These are phyloP conservation scores for Penicillium sp. DNA, from an alignment of 2,329 filamentous ascomycete species.

Conservation along the genomic window DNA sequence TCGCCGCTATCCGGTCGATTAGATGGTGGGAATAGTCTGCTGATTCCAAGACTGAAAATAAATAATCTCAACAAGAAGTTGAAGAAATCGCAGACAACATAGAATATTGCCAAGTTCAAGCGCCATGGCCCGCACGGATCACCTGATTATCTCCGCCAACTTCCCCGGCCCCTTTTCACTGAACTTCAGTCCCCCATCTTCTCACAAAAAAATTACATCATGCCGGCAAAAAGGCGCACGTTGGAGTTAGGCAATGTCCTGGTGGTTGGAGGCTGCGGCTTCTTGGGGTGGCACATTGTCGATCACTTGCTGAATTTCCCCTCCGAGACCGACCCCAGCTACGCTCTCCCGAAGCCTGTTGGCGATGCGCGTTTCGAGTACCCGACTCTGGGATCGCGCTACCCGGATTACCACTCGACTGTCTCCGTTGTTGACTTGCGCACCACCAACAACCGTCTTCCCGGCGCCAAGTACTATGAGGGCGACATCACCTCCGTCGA, in stretches of 20 bases:
- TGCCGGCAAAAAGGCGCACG: conserved; percentile 32
- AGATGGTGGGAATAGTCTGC: rapidly evolving
- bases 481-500: conserved; percentile 71
- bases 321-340: conserved; percentile 43
- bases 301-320: conserved; percentile 66
- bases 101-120: neutral
- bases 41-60: neutral
- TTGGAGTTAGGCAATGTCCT: conserved; percentile 65
- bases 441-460: conserved; percentile 64
- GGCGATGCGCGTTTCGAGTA: conserved; percentile 38
- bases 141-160: conserved; percentile 15
- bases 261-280: conserved; percentile 80
- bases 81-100: neutral
- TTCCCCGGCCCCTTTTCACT: conserved; percentile 20
- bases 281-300: conserved; percentile 79
- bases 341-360: conserved; percentile 36
- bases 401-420: conserved; percentile 46
- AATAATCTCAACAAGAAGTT: neutral
- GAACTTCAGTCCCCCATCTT: neutral
- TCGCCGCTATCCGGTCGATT: neutral
- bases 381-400: conserved; percentile 39
- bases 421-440: conserved; percentile 72
- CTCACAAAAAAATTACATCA: conserved; percentile 13
- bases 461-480: conserved; percentile 66
- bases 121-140: conserved; percentile 10